Conservation (phyloP, 2,329 filamentous ascomycete species). For the Cercospora citrullina region DNA sequence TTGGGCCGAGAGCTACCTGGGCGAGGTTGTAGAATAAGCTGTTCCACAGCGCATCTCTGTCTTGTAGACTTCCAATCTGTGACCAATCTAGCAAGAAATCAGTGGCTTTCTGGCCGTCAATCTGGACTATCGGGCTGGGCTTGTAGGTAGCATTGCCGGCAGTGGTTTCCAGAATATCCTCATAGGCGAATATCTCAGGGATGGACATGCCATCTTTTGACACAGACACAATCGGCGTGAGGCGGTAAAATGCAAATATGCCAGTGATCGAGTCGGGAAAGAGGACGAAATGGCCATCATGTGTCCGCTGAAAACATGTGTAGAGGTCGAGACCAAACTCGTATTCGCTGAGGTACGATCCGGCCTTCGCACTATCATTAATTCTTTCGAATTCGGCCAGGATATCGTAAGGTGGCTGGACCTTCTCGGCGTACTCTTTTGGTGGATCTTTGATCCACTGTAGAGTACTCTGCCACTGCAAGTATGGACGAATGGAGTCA, state of each 20-base stretch:
- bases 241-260: slow-evolving; percentile 54
- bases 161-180: slow-evolving; percentile 47
- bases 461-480: slow-evolving; percentile 50
- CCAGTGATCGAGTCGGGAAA: slow-evolving; percentile 55
- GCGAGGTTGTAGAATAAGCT: slow-evolving; percentile 50
- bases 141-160: slow-evolving; percentile 44
- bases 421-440: slow-evolving; percentile 47
- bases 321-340: slow-evolving; percentile 55
- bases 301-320: slow-evolving; percentile 54
- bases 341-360: slow-evolving; percentile 45
- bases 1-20: slow-evolving; percentile 44
- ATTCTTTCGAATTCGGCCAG: slow-evolving; percentile 43
- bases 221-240: slow-evolving; percentile 58
- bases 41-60: slow-evolving; percentile 59
- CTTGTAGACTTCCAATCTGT: slow-evolving; percentile 53
- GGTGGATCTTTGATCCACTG: slow-evolving; percentile 49
- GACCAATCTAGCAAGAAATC: slow-evolving; percentile 52
- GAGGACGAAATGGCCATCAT: slow-evolving; percentile 66
- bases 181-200: slow-evolving; percentile 58
- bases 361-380: slow-evolving; percentile 41
- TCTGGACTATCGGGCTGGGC: slow-evolving; percentile 54
- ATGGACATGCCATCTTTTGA: slow-evolving; percentile 60
- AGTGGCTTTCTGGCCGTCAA: slow-evolving; percentile 58
- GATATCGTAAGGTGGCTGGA: slow-evolving; percentile 48
- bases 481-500: slow-evolving; percentile 47